Evolutionary conservation across 345 rosid species (phyloP).

Genomic region (Populus euphratica): DNA sequence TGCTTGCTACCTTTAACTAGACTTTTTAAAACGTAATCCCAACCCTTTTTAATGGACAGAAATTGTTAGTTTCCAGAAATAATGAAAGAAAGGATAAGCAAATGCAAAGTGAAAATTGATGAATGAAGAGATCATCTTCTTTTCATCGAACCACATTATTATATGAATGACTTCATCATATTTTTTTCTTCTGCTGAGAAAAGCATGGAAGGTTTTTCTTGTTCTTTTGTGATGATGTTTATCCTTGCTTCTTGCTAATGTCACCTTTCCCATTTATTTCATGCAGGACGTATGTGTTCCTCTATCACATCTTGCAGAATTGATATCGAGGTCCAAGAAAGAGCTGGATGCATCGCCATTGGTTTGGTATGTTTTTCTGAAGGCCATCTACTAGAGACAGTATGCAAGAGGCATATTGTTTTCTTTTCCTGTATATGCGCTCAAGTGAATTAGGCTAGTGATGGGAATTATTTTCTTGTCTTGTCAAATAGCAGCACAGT

Average conservation of each 20-base stretch:
- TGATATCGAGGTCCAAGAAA: conserved; percentile 69
- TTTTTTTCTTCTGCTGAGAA: neutral
- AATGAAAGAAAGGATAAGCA: neutral
- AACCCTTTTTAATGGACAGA: neutral
- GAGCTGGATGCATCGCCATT: conserved; percentile 70
- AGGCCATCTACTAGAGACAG: neutral
- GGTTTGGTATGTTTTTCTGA: conserved; percentile 44
- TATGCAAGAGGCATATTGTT: neutral
- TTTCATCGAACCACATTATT: neutral
- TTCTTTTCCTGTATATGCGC: neutral
- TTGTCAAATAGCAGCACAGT: conserved; percentile 50
- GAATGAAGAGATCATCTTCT: neutral
- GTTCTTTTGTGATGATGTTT: too few relatives aligned
- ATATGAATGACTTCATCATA: neutral
- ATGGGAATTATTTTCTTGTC: neutral
- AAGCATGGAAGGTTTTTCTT: neutral
- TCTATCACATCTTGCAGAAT: conserved; percentile 67
- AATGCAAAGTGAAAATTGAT: neutral
- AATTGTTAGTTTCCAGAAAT: neutral
- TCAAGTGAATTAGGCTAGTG: conserved; percentile 1
- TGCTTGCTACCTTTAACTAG: neutral
- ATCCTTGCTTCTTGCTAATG: too few relatives aligned
- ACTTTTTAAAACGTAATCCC: neutral
- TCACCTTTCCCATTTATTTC: neutral
- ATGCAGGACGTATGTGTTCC: conserved; percentile 93